These are phyloP conservation scores for Termitomyces sp. DNA, from an alignment of 768 basidiomycete species.

Conservation along the genomic window DNA sequence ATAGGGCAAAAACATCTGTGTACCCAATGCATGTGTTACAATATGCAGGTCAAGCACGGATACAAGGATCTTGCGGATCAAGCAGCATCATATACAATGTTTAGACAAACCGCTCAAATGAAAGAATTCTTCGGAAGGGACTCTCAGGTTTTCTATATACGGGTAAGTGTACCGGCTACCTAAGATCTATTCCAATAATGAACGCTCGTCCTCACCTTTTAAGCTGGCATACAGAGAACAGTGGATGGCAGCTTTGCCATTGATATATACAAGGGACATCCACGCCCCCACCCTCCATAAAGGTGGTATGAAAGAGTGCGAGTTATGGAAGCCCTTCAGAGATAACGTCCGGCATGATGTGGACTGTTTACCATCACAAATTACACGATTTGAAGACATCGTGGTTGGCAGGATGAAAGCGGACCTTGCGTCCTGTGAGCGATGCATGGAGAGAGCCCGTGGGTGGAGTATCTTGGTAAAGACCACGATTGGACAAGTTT, in stretches of 20 bases:
- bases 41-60: slow-evolving; percentile 6
- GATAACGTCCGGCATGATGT: background rate
- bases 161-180: background rate
- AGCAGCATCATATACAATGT: background rate
- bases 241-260: background rate
- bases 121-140: background rate
- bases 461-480: background rate
- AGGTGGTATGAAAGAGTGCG: slow-evolving; percentile 1
- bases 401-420: background rate
- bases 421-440: background rate
- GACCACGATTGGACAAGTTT: background rate
- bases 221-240: slow-evolving; percentile 7
- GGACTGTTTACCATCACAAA: background rate
- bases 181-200: background rate
- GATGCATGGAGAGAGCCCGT: background rate
- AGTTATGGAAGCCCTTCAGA: slow-evolving; percentile 3
- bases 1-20: background rate
- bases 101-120: background rate
- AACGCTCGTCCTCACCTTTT: background rate
- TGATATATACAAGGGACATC: background rate
- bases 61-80: slow-evolving; percentile 3
- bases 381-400: background rate
- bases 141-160: background rate
- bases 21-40: background rate
- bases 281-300: background rate